Evolutionary conservation across 768 basidiomycete species (phyloP), one percentile per base, ranked within the genome.

Genomic region (Trametes villosa): DNA sequence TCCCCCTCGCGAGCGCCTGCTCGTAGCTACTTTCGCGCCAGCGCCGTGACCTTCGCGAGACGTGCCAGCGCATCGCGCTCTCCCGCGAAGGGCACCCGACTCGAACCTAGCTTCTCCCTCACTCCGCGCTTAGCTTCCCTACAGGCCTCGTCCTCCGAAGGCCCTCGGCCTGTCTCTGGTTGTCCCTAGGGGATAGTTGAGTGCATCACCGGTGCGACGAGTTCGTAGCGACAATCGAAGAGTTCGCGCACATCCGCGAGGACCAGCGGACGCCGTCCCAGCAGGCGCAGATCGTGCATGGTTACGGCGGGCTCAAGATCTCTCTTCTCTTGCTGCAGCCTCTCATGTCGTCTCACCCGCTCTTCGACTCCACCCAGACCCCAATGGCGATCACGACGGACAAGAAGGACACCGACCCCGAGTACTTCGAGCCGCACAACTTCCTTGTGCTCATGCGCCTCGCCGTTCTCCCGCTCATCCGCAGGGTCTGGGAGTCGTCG

Each of bases 351-450:
- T 83, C 92, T 27, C 91, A 91, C 66, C 83, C 91, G 13, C 78
- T 96, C 26, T 82, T 94, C 55, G 95, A 98, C 59, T 91, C 93
- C 8, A 82, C 86, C 3, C 96, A 98, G 74, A 96, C 94, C 0
- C 71, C 81, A 4, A 74, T 91, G 31, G 80, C 90, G 17, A 76
- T 85, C 40, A 88, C 87, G 18, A 85, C 86, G 15, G 94, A 94
- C 74, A 91, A 91, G 72, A 84, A 85, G 69, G 87, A 91, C 22
- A 87, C 84, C 1, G 89, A 95, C 65, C 74, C 80, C 6, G 88
- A 86, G 34, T 92, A 88, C 71, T 96, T 96, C 62, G 91, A 94
- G 66, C 84, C 93, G 0, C 86, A 89, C 70, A 90, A 92, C 69
- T 92, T 97, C 73, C 82, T 98, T 51, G 88, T 98, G 65, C 86